Base-by-base conservation (phyloP, 2,329 filamentous ascomycete species). In the Trichothecium roseum region DNA sequence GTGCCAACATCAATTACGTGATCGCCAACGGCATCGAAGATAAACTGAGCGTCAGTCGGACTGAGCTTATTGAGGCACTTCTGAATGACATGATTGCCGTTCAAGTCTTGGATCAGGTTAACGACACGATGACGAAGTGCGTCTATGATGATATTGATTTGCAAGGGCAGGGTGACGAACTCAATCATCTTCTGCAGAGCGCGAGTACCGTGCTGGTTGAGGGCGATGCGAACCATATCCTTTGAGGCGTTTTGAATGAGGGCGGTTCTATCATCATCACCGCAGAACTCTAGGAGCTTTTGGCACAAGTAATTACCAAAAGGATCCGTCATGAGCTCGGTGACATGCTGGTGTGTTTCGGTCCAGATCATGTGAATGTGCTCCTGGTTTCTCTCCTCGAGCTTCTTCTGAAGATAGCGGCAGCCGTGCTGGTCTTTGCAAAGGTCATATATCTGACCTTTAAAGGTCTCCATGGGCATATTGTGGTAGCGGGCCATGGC, bases 121-220 rank as follows among this genome's bases (percentile, higher is more conserved):
- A 98, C 91, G 33, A 98, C 91, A 40, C 84, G 78, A 54, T 78
- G 72, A 43, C 80, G 74, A 34, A 98, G 72, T 12, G 91, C 85
- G 37, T 82, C 70, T 45, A 94, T 94, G 56, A 98, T 91, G 45
- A 85, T 81, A 47, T 83, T 71, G 34, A 89, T 83, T 62, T 98
- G 91, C 51, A 83, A 78, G 3, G 78, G 72, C 18, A 85, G 93
- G 35, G 81, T 84, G 51, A 98, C 84, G 56, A 85, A 93, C 62
- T 98, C 91, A 46, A 98, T 98, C 91, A 98, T 98, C 72, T 96
- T 98, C 66, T 98, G 91, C 40, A 98, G 66, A 43, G 91, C 91
- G 36, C 91, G 80, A 40, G 91, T 98, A 47, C 91, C 91, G 56
- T 98, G 91, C 64, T 95, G 89, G 62, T 98, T 96, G 40, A 96